Conservation (phyloP, 148 eudicot genomes). For the Oxyria digyna region DNA sequence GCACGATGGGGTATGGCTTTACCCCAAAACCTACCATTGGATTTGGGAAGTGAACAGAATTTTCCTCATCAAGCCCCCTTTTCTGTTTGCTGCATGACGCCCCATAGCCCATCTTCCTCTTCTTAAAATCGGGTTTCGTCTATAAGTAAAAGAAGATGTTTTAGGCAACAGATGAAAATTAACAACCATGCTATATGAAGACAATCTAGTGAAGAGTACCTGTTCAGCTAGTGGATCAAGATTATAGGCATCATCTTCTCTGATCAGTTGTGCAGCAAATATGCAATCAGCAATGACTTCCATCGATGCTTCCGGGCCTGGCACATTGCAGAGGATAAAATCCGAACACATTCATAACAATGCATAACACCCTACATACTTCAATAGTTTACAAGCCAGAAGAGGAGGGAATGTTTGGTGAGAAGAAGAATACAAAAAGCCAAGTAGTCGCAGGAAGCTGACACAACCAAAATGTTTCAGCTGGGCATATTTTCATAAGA, state of each 20-base stretch:
- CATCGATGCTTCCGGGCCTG: slow-evolving; percentile 68
- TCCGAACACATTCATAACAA: too few species aligned
- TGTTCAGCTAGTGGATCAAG: slow-evolving; percentile 27
- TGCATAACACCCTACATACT: too few species aligned
- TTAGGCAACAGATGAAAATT: too few species aligned
- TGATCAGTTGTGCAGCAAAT: slow-evolving; percentile 68
- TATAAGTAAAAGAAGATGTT: neutral
- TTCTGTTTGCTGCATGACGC: slow-evolving; percentile 25
- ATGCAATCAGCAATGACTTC: slow-evolving; percentile 56
- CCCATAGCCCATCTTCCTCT: slow-evolving; percentile 31
- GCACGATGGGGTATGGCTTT: slow-evolving; percentile 11
- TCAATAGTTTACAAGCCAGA: too few species aligned
- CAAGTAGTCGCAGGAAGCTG: too few species aligned
- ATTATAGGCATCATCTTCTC: slow-evolving; percentile 31
- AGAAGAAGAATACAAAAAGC: too few species aligned
- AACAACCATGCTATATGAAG: too few species aligned
- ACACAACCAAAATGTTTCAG: too few species aligned
- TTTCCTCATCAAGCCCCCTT: slow-evolving; percentile 25
- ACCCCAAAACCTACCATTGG: slow-evolving; percentile 98
- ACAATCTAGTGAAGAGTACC: slow-evolving; percentile 3
- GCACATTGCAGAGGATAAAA: neutral
- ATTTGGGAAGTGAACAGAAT: slow-evolving; percentile 59
- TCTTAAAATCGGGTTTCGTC: slow-evolving; percentile 19
- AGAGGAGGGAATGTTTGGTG: too few species aligned
- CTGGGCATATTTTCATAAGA: too few species aligned